Evolutionary conservation across 2,329 filamentous ascomycete species (phyloP), one percentile per base, ranked within the genome.

Genomic region (Scedosporium apiospermum): DNA sequence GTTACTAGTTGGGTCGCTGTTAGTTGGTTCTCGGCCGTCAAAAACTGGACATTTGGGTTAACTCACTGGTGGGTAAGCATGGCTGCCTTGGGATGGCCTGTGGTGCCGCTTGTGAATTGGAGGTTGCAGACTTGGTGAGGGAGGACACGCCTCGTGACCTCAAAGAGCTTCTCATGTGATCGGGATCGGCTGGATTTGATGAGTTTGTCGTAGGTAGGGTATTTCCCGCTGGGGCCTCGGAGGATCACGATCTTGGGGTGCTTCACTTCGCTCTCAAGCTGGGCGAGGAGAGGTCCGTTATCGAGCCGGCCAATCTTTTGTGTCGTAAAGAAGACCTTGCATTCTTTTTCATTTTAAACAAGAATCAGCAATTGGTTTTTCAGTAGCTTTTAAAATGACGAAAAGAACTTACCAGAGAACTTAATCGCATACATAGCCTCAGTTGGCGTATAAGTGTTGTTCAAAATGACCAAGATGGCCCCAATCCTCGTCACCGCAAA

Each of bases 401-500:
- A 60, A 21, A 14, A 44, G 9, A 34, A 71, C 78, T 67, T 74
- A 88, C 86, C 85, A 16, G 88, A 86, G 69, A 91, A 90, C 62
- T 82, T 81, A 30, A 93, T 73, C 9, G 87, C 89, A 72, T 89
- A 88, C 71, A 86, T 81, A 58, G 88, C 85, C 74, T 93, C 89
- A 1, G 82, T 83, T 2, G 86, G 80, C 1, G 89, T 93, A 71
- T 93, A 93, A 0, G 89, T 93, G 74, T 91, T 93, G 76, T 93
- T 93, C 66, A 93, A 77, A 55, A 92, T 90, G 30, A 92, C 89
- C 61, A 92, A 77, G 57, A 88, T 85, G 57, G 82, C 86, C 9
- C 87, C 87, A 18, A 89, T 80, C 57, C 84, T 80, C 49, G 86
- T 85, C 10, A 85, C 87, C 3, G 87, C 88, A 67, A 91, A 91